A percentile compares a stretch with the other conserved stretches of the same genome.
phyloP scores from a whole-genome alignment of 2,329 filamentous ascomycete species.

The Fusarium acutatum region DNA sequence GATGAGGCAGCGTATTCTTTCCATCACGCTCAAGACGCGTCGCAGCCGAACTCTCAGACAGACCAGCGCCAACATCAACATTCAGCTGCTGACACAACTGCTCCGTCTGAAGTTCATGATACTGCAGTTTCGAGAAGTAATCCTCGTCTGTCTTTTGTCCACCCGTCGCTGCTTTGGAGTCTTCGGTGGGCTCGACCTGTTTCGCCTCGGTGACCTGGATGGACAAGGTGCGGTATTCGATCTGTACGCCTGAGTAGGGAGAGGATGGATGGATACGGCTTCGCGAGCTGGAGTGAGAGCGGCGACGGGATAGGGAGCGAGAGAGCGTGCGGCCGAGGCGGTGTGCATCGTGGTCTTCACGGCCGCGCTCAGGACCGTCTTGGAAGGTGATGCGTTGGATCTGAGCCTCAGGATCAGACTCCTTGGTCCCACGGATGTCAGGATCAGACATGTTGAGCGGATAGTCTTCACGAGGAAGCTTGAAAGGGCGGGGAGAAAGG shows the following conservation, averaged over 20 bases:
- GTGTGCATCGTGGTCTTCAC: constrained; percentile 3
- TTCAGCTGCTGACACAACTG: constrained; percentile 53
- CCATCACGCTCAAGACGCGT: constrained; percentile 51
- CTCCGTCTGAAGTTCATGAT: constrained; percentile 47
- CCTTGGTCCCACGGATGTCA: constrained; percentile 23
- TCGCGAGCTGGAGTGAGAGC: constrained; percentile 34
- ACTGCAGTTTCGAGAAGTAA: constrained; percentile 53
- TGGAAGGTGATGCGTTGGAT: constrained; percentile 33
- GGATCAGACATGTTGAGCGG: constrained; percentile 24
- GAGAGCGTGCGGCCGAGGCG: constrained; percentile 19
- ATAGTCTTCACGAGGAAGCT: neutral
- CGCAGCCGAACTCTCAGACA: constrained; percentile 47
- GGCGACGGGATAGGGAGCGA: constrained; percentile 26
- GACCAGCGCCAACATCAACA: constrained; percentile 46
- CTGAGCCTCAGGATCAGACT: constrained; percentile 27
- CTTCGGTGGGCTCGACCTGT: constrained; percentile 32
- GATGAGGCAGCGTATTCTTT: constrained; percentile 51
- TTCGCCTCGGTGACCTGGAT: constrained; percentile 52
- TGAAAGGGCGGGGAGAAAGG: neutral
- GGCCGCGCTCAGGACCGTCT: constrained; percentile 4
- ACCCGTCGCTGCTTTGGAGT: constrained; percentile 37
- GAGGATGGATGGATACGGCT: constrained; percentile 43
- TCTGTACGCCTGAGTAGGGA: constrained; percentile 49
- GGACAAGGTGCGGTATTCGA: constrained; percentile 53
- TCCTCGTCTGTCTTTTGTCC: constrained; percentile 49